Evolutionary conservation across 2,329 filamentous ascomycete genomes (phyloP).

Genomic region (Hysterium pulicare): DNA sequence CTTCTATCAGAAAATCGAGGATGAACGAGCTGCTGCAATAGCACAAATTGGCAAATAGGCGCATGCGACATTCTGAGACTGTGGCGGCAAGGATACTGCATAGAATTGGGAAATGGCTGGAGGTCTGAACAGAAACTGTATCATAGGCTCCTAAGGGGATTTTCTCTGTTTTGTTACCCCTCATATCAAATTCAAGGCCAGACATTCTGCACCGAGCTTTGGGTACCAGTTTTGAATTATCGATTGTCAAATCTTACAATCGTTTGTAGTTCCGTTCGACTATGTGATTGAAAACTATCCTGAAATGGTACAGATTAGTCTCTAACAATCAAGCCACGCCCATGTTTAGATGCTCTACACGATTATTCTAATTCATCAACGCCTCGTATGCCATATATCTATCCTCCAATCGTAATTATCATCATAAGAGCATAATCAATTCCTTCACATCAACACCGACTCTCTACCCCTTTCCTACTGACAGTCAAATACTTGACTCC

Average conservation of each 20-base stretch:
- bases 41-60: constrained; percentile 36
- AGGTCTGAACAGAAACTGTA: not conserved
- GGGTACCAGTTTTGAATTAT: too few relatives aligned
- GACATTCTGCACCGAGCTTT: not conserved
- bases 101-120: not conserved
- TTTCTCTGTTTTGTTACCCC: not conserved
- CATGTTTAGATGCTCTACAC: too few relatives aligned
- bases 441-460: constrained; percentile 14
- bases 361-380: too few relatives aligned
- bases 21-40: constrained; percentile 53
- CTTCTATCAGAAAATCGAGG: constrained; percentile 63
- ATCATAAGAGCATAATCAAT: too few relatives aligned
- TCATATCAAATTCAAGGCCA: not conserved
- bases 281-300: too few relatives aligned
- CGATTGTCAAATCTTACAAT: too few relatives aligned
- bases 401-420: too few relatives aligned
- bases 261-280: too few relatives aligned
- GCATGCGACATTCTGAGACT: not conserved
- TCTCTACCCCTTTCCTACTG: constrained; percentile 54
- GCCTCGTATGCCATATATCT: too few relatives aligned
- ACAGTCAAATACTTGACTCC: constrained; percentile 94
- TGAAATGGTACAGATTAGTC: too few relatives aligned
- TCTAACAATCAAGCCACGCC: too few relatives aligned
- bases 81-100: not conserved
- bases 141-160: not conserved